phyloP scores from a whole-genome alignment of 2,329 filamentous ascomycete genomes.

The Monascus ruber region DNA sequence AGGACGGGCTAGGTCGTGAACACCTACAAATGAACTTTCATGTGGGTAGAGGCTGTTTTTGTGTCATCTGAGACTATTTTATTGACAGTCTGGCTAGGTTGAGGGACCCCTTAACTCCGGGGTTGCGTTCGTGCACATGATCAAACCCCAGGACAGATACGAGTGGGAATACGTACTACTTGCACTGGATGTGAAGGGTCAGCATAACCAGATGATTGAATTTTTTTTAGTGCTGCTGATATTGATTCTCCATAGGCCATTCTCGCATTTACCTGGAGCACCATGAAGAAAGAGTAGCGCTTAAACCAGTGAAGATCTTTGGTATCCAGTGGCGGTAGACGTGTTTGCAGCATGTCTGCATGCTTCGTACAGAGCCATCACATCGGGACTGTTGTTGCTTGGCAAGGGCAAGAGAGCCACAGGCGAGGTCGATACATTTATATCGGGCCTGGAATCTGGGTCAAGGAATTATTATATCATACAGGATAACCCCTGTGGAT shows the following conservation, averaged over 20 bases:
- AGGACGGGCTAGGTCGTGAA: slow-evolving; percentile 62
- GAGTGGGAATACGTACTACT: slow-evolving; percentile 72
- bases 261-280: slow-evolving; percentile 37
- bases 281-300: slow-evolving; percentile 28
- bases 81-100: slow-evolving; percentile 42
- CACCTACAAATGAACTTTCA: slow-evolving; percentile 81
- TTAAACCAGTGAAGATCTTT: slow-evolving; percentile 38
- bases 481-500: too few species aligned
- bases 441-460: too few species aligned
- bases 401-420: too few species aligned
- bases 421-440: too few species aligned
- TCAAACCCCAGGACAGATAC: slow-evolving; percentile 50
- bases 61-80: neutral
- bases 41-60: slow-evolving; percentile 34
- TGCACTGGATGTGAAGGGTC: slow-evolving; percentile 65
- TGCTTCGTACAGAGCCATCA: neutral
- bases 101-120: slow-evolving; percentile 66
- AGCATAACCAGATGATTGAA: slow-evolving; percentile 3
- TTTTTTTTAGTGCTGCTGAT: neutral
- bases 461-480: too few species aligned
- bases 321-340: slow-evolving; percentile 36
- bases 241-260: slow-evolving; percentile 22
- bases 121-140: slow-evolving; percentile 65
- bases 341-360: neutral
- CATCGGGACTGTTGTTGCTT: too few species aligned